phyloP scores from a whole-genome alignment of 2,329 filamentous ascomycete genomes.

The Aaosphaeria pasadenensis region DNA sequence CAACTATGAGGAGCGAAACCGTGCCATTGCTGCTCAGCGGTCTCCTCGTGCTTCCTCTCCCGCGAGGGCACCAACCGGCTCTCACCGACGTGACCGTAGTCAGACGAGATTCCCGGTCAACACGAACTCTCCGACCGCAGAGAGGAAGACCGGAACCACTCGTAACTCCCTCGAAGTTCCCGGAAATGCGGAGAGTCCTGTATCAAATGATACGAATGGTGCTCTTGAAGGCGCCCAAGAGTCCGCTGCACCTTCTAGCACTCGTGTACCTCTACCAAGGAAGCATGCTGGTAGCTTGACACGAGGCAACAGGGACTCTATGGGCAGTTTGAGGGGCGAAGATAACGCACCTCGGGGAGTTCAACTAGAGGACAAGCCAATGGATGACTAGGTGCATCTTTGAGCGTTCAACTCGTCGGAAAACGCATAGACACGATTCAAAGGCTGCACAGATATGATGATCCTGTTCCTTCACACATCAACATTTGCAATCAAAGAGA shows the following conservation, averaged over 20 bases:
- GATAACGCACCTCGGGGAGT: conserved; percentile 51
- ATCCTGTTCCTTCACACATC: too few species aligned
- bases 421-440: too few species aligned
- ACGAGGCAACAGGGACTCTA: conserved; percentile 36
- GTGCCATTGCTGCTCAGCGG: conserved; percentile 66
- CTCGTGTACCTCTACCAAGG: conserved; percentile 31
- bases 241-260: conserved; percentile 32
- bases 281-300: conserved; percentile 35
- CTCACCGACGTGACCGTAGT: conserved; percentile 71
- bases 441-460: too few species aligned
- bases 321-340: conserved; percentile 39
- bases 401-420: neutral
- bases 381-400: conserved; percentile 49
- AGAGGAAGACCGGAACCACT: conserved; percentile 52
- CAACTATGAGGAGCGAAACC: conserved; percentile 89
- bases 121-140: conserved; percentile 52
- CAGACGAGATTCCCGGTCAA: conserved; percentile 77
- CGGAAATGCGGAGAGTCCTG: conserved; percentile 48
- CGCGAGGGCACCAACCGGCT: conserved; percentile 52
- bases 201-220: conserved; percentile 29
- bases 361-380: conserved; percentile 71
- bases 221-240: conserved; percentile 29
- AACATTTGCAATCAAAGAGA: too few species aligned
- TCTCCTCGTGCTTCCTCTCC: conserved; percentile 71
- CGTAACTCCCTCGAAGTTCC: conserved; percentile 79